Evolutionary conservation across 768 basidiomycete species (phyloP).

Genomic region (Paxillus involutus): DNA sequence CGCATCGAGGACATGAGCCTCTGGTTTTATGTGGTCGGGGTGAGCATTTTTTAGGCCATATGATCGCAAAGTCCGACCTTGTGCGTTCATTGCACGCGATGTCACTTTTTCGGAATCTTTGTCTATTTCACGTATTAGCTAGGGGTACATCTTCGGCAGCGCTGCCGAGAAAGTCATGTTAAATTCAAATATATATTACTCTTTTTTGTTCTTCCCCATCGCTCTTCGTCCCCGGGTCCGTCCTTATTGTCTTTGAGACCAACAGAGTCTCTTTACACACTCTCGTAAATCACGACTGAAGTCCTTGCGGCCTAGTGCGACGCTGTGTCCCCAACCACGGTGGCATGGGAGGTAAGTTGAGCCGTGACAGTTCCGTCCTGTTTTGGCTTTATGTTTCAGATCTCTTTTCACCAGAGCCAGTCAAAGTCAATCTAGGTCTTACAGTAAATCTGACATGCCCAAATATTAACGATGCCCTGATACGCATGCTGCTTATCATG

Average conservation of each 20-base stretch:
- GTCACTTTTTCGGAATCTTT: background rate
- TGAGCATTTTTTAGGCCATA: no score
- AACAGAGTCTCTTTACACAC: background rate
- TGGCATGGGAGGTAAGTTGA: no score
- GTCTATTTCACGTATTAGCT: no score
- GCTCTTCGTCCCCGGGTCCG: background rate
- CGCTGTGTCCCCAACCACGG: no score
- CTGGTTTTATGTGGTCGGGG: no score
- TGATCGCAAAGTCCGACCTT: background rate
- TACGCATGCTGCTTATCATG: no score
- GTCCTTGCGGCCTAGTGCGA: background rate
- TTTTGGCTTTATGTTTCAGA: background rate
- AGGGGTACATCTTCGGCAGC: no score
- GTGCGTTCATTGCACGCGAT: background rate
- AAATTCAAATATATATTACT: background rate
- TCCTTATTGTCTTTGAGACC: background rate
- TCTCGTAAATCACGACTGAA: background rate
- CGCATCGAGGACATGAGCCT: no score
- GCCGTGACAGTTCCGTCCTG: no score
- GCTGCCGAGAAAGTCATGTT: no score
- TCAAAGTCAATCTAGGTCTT: background rate
- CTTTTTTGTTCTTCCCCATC: background rate
- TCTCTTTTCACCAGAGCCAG: background rate
- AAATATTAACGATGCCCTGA: no score
- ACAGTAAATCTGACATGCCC: background rate